Base-by-base conservation (phyloP, 2,329 filamentous ascomycete genomes). In the Bipolaris gigantea region DNA sequence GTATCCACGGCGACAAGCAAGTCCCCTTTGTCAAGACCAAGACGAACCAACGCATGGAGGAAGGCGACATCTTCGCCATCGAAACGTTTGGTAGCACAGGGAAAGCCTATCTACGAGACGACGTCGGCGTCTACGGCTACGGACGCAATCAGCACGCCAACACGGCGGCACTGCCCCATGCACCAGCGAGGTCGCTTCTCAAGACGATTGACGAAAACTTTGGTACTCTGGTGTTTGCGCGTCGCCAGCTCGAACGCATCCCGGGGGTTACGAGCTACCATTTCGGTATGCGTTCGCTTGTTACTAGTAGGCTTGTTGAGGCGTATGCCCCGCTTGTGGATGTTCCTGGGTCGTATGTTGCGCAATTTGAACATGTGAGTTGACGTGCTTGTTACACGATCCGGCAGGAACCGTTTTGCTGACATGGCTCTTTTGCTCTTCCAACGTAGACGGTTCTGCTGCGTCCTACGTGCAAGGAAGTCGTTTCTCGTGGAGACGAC, bases 81-180 rank as follows among this genome's bases (percentile, higher is more conserved):
- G 92, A 97, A 78, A 97, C 92, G 0, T 97, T 97, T 72, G 92
- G 92, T 59, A 95, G 88, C 73, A 97, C 92, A 18, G 92, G 92
- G 56, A 92, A 90, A 70, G 92, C 90, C 60, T 88, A 88, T 66
- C 88, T 96, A 52, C 80, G 84, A 61, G 92, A 97, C 69, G 90
- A 96, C 73, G 86, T 90, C 72, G 73, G 83, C 19, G 53, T 71
- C 8, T 69, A 68, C 45, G 66, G 66, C 74, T 97, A 97, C 66
- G 91, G 90, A 42, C 85, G 88, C 72, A 81, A 84, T 55, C 75
- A 79, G 35, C 85, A 93, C 72, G 86, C 85, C 5, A 83, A 85
- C 48, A 87, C 89, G 67, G 84, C 89, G 4, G 84, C 88, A 50
- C 77, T 96, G 54, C 85, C 89, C 45, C 78, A 93, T 48, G 83